These are phyloP conservation scores for Amphirosellinia nigrospora DNA, from an alignment of 495 filamentous ascomycete species.

Conservation along the genomic window DNA sequence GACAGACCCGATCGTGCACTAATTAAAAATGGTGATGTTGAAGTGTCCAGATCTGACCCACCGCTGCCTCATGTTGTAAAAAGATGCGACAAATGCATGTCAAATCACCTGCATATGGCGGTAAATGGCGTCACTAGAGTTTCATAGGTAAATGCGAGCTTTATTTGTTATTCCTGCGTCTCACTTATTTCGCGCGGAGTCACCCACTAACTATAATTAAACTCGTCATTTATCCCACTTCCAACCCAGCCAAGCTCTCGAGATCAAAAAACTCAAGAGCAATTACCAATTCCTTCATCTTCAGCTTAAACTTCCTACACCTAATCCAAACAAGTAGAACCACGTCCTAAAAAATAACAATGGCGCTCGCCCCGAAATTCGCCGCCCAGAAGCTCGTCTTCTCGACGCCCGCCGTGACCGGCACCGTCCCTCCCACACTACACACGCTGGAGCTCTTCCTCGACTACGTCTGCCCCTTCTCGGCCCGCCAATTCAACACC, in stretches of 20 bases:
- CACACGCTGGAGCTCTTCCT: conserved; percentile 84
- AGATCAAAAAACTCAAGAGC: background rate
- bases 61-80: background rate
- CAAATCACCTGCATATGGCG: conserved; percentile 25
- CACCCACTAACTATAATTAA: background rate
- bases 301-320: background rate
- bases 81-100: conserved; percentile 14
- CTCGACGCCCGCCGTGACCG: conserved; percentile 36
- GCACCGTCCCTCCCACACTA: conserved; percentile 51
- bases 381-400: conserved; percentile 67
- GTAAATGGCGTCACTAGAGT: conserved; percentile 23
- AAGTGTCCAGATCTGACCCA: background rate
- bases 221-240: background rate
- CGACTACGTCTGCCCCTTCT: conserved; percentile 84
- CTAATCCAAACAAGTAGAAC: background rate
- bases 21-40: background rate
- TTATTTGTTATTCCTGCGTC: conserved; percentile 17
- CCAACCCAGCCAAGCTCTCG: background rate
- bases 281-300: background rate
- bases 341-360: conserved; percentile 36
- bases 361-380: conserved; percentile 83
- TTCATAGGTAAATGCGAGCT: conserved; percentile 6
- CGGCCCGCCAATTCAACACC: conserved; percentile 71
- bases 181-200: background rate
- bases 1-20: background rate